Conservation (phyloP, 1,284 basidiomycete genomes). For the Leucoagaricus sp. region DNA sequence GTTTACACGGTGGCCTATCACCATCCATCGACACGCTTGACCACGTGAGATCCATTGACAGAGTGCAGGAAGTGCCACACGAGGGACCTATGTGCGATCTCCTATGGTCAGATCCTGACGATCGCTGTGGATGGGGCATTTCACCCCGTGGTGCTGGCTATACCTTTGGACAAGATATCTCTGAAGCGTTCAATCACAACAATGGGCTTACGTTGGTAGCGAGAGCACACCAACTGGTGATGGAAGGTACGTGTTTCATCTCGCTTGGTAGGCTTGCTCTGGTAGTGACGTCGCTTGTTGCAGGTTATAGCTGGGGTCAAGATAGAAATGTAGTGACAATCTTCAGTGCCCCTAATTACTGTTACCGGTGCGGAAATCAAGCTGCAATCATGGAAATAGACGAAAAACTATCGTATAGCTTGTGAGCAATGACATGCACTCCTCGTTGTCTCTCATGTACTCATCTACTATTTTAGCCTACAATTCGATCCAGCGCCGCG, state of each 20-base stretch:
- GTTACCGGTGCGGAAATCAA: constrained; percentile 99
- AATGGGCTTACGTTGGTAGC: constrained; percentile 97
- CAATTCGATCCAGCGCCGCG: constrained; percentile 99
- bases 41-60: constrained; percentile 97
- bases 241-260: constrained; percentile 76
- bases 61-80: constrained; percentile 98
- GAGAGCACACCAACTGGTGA: constrained; percentile 95
- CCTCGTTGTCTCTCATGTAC: constrained; percentile 7
- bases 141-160: constrained; percentile 98
- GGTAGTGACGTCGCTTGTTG: constrained; percentile 12
- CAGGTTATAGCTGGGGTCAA: constrained; percentile 95
- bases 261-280: background rate
- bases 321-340: constrained; percentile 99
- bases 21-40: constrained; percentile 99
- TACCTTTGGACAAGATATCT: constrained; percentile 99
- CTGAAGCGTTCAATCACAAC: constrained; percentile 98
- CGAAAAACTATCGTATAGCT: constrained; percentile 95
- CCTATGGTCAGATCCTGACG: constrained; percentile 99
- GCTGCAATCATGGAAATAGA: constrained; percentile 99
- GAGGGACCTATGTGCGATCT: constrained; percentile 99
- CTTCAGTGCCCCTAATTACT: constrained; percentile 99
- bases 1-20: constrained; percentile 96
- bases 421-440: constrained; percentile 51
- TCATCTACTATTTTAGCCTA: constrained; percentile 62
- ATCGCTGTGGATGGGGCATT: constrained; percentile 99